These are phyloP conservation scores for Aspergillus proliferans DNA, from an alignment of 2,329 filamentous ascomycete species.

Conservation along the genomic window DNA sequence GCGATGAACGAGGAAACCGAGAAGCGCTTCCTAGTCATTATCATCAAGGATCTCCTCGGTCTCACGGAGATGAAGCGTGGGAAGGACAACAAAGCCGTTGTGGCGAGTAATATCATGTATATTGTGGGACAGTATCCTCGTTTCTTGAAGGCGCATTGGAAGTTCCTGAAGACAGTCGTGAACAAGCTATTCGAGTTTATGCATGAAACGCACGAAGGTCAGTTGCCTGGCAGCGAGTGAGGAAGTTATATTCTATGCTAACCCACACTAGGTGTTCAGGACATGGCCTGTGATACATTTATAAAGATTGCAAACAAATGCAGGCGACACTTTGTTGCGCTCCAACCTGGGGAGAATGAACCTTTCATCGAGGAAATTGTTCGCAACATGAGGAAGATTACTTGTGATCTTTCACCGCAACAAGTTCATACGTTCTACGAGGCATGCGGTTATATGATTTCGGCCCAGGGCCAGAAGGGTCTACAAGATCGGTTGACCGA, in stretches of 20 bases:
- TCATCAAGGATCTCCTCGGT: constrained; percentile 95
- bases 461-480: constrained; percentile 89
- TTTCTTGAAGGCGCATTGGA: constrained; percentile 98
- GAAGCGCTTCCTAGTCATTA: constrained; percentile 95
- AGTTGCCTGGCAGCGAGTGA: constrained; percentile 21
- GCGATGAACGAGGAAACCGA: constrained; percentile 99
- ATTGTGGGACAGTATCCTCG: constrained; percentile 98
- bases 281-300: constrained; percentile 99
- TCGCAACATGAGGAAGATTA: constrained; percentile 90
- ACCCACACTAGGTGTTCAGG: constrained; percentile 69
- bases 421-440: constrained; percentile 99
- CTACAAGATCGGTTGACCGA: constrained; percentile 86
- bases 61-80: constrained; percentile 98
- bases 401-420: constrained; percentile 87
- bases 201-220: constrained; percentile 97
- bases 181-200: constrained; percentile 99
- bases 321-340: constrained; percentile 90
- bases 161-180: constrained; percentile 98
- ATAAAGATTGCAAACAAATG: constrained; percentile 99
- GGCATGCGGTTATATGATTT: constrained; percentile 98
- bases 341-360: constrained; percentile 89
- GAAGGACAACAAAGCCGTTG: constrained; percentile 98
- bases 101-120: constrained; percentile 99
- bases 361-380: constrained; percentile 99
- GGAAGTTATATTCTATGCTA: constrained; percentile 3